Evolutionary conservation across 169 alveolate species (phyloP).

Genomic region (Theileria annulata): DNA sequence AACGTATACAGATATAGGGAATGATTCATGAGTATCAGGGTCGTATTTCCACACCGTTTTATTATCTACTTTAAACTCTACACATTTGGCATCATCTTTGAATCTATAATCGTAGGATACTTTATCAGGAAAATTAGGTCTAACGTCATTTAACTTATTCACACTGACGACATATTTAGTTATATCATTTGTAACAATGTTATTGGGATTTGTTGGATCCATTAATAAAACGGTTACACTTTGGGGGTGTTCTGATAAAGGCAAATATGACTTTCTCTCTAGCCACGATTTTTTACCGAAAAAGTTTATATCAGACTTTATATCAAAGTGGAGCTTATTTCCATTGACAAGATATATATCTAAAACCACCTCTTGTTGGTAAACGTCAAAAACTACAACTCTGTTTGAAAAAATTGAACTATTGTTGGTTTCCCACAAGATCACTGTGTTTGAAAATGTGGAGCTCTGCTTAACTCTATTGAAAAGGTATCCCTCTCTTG

Average conservation of each 20-base stretch:
- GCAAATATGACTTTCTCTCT: not conserved
- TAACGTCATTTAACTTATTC: not conserved
- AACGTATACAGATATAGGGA: not conserved
- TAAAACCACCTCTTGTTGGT: not conserved
- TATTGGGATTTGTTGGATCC: no score
- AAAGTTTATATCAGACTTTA: not conserved
- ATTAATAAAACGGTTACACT: not conserved
- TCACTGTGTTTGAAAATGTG: no score
- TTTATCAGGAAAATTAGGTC: not conserved
- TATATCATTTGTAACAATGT: not conserved
- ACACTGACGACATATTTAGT: not conserved
- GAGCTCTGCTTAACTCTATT: not conserved
- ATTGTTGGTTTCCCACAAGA: not conserved
- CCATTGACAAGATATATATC: conserved; percentile 5
- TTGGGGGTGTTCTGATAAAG: not conserved
- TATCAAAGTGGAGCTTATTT: not conserved
- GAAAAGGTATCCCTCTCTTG: not conserved
- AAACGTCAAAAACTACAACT: not conserved
- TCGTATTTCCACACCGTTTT: conserved; percentile 8
- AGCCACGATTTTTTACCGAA: not conserved
- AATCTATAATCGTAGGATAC: not conserved
- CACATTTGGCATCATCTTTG: not conserved
- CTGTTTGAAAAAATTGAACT: not conserved
- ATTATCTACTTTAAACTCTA: not conserved
- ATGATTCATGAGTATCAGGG: not conserved